A percentile compares a stretch with the other conserved stretches of the same genome.
These are phyloP conservation scores for Plasmodium billcollinsi DNA, from an alignment of 169 alveolate genomes.

Conservation along the genomic window DNA sequence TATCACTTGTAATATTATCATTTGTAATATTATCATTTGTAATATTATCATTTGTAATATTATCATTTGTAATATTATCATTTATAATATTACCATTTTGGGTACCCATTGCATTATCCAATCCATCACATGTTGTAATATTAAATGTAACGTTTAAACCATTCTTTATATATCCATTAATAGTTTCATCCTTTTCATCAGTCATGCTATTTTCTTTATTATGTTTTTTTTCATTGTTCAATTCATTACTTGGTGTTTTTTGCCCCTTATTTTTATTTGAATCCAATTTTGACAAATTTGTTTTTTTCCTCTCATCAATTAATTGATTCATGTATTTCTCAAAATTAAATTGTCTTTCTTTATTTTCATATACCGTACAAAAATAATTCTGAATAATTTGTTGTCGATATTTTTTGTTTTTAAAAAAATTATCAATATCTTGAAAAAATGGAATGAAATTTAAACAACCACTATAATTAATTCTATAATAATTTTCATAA, in stretches of 20 bases:
- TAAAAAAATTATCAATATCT: slow-evolving; percentile 52
- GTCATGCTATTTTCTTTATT: neutral
- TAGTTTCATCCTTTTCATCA: neutral
- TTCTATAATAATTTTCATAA: slow-evolving; percentile 56
- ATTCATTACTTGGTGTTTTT: neutral
- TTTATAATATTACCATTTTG: neutral
- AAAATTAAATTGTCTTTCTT: slow-evolving; percentile 54
- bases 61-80: neutral
- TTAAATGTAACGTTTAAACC: neutral
- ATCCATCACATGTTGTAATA: neutral
- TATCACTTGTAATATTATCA: neutral
- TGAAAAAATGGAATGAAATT: slow-evolving; percentile 70
- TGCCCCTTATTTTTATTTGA: neutral
- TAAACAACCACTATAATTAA: slow-evolving; percentile 76
- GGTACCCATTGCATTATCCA: neutral
- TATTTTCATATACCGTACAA: slow-evolving; percentile 68
- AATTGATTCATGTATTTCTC: slow-evolving; percentile 47
- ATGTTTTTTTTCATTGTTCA: neutral
- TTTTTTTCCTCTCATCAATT: slow-evolving; percentile 49
- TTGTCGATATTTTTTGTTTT: slow-evolving; percentile 32
- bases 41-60: neutral
- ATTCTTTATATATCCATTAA: neutral
- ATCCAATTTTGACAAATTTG: slow-evolving; percentile 16
- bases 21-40: neutral
- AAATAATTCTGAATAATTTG: slow-evolving; percentile 50